Base-by-base conservation (phyloP, 2,329 filamentous ascomycete species). In the Paraphaeosphaeria sporulosa region DNA sequence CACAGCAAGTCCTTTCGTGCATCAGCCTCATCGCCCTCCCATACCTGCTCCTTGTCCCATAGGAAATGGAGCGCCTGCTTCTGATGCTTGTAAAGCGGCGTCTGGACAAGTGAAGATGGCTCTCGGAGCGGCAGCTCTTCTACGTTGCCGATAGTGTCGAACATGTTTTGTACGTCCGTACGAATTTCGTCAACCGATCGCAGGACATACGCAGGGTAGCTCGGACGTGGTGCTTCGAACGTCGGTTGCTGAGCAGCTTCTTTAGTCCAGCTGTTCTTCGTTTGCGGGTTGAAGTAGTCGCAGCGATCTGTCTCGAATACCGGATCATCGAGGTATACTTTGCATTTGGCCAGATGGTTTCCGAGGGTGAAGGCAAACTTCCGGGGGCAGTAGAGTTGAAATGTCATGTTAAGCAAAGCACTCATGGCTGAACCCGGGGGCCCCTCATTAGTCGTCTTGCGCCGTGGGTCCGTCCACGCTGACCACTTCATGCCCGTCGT, bases 31-130 rank as follows among this genome's bases (percentile, higher is more conserved):
- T 87, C 86, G 54, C 84, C 84, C n/a, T 83, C 82, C 13, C 86
- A 83, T 0, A 87, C 85, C 51, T 87, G 86, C 77, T 98, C 94
- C 63, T 92, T 90, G 21, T 86, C 86, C 10, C 84, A 87, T 90
- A 98, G 93, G 74, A 97, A 98, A 74, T 89, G 87, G 0, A 98
- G 84, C 0, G 91, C 94, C 78, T 97, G 93, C 76, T 92, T 95
- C 76, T 98, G 94, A 78, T 98, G 94, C 59, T 85, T 85, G 44
- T 97, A 87, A 19, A 98, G 80, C 30, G 87, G 83, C 0, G 81
- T 83, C 0, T 89, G 93, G 58, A 85, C 84, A 55, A 95, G 84
- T 7, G 79, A 64, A 55, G 87, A 83, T 0, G 92, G 85, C 4
- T 94, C 88, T 80, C 90, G 88, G 65, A 89, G 86, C 0, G 91